Evolutionary conservation across 495 filamentous ascomycete genomes (phyloP).

Genomic region (Cercophora newfieldiana): DNA sequence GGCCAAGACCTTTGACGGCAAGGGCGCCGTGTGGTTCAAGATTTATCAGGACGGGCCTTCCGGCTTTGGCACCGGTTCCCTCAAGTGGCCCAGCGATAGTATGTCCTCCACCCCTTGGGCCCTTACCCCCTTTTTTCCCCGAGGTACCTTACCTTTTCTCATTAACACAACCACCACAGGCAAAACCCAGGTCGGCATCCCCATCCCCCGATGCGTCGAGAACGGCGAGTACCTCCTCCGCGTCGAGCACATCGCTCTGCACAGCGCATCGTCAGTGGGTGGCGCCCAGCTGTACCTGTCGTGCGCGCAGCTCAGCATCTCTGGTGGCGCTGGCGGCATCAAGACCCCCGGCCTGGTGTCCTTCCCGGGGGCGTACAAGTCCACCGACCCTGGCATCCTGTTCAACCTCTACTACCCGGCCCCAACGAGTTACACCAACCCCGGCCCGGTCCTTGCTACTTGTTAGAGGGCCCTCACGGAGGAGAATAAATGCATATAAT

Average conservation of each 20-base stretch:
- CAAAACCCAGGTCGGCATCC: conserved; percentile 41
- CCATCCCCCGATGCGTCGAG: conserved; percentile 48
- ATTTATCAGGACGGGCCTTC: conserved; percentile 49
- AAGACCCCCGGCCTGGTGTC: conserved; percentile 39
- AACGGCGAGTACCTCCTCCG: conserved; percentile 61
- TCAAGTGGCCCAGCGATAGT: conserved; percentile 51
- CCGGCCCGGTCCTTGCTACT: conserved; percentile 33
- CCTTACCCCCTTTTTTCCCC: not conserved
- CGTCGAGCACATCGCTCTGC: conserved; percentile 58
- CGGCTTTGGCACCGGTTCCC: conserved; percentile 30
- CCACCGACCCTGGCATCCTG: conserved; percentile 46
- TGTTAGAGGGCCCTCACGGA: conserved; percentile 27
- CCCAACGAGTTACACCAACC: conserved; percentile 38
- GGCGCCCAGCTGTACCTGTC: conserved; percentile 58
- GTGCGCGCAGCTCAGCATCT: conserved; percentile 47
- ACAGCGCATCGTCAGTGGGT: conserved; percentile 42
- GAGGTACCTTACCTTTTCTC: not conserved
- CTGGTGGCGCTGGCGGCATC: conserved; percentile 40
- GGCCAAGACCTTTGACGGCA: conserved; percentile 49
- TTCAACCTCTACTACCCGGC: conserved; percentile 48
- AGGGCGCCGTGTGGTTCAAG: conserved; percentile 55
- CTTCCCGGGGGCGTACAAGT: conserved; percentile 48
- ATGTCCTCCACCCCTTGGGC: too few species aligned
- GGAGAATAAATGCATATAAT: not conserved
- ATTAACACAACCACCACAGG: conserved; percentile 9